Evolutionary conservation across 257 asterid genomes (phyloP).

Genomic region (Nicotiana tabacum): DNA sequence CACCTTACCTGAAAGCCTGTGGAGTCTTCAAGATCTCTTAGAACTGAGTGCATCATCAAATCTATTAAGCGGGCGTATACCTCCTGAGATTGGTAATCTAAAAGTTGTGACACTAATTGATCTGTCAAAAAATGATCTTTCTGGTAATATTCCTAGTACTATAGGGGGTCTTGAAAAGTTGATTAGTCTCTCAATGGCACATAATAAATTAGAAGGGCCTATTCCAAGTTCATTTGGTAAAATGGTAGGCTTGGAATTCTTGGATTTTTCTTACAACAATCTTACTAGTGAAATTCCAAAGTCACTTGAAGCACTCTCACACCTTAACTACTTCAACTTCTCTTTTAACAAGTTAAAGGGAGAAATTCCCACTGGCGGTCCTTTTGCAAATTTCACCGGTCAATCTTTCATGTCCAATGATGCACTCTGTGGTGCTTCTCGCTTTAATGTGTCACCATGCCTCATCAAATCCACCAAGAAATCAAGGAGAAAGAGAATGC

Average conservation of each 20-base stretch:
- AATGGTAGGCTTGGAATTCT: neutral
- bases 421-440: slow-evolving; percentile 5
- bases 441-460: neutral
- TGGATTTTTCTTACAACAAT: slow-evolving; percentile 7
- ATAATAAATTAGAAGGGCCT: slow-evolving; percentile 5
- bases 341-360: slow-evolving; percentile 11
- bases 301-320: slow-evolving; percentile 5
- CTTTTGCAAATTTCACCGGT: neutral
- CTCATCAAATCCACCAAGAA: neutral
- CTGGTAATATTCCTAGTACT: neutral
- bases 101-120: neutral
- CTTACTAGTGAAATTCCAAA: slow-evolving; percentile 4
- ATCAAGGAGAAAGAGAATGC: neutral
- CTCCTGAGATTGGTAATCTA: slow-evolving; percentile 4
- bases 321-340: neutral
- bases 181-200: neutral
- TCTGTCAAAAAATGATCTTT: slow-evolving; percentile 5
- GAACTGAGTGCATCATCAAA: neutral
- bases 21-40: slow-evolving; percentile 5
- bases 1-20: slow-evolving; percentile 3
- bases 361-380: slow-evolving; percentile 9
- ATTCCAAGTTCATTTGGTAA: slow-evolving; percentile 10
- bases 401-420: slow-evolving; percentile 7
- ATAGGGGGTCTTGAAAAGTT: neutral
- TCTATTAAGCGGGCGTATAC: neutral